Conservation (phyloP, 768 basidiomycete species). For the Phlebiopsis flavidoalba region DNA sequence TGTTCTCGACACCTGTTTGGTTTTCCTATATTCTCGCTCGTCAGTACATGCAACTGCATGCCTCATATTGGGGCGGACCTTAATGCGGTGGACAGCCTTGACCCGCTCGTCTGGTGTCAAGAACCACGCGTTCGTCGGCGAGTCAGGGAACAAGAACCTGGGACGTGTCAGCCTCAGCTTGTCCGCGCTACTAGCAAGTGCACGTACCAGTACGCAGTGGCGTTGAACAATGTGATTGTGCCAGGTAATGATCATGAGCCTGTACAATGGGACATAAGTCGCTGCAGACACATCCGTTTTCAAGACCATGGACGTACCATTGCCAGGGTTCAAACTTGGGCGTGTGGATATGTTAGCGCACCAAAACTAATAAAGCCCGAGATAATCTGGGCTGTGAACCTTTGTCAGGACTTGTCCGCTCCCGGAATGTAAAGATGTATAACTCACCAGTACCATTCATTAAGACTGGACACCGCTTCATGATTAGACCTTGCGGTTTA, state of each 20-base stretch:
- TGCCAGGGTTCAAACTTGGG: conserved; percentile 63
- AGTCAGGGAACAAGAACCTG: conserved; percentile 62
- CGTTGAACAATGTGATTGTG: conserved; percentile 45
- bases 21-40: no score
- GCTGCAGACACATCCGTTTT: no score
- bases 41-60: no score
- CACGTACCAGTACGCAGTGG: conserved; percentile 50
- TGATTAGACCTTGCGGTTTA: conserved; percentile 28
- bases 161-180: conserved; percentile 25
- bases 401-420: not conserved
- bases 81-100: conserved; percentile 60
- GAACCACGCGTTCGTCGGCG: conserved; percentile 73
- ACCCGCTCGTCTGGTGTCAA: conserved; percentile 58
- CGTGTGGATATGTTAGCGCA: conserved; percentile 54
- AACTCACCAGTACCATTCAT: conserved; percentile 66
- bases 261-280: no score
- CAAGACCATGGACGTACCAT: conserved; percentile 40
- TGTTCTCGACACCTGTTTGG: conserved; percentile 81
- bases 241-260: conserved; percentile 76
- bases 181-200: not conserved
- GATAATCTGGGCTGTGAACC: conserved; percentile 57
- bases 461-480: conserved; percentile 37
- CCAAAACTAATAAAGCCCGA: conserved; percentile 68
- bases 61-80: no score
- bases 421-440: not conserved